phyloP scores from a whole-genome alignment of 2,329 filamentous ascomycete species.

The Colletotrichum sp. region DNA sequence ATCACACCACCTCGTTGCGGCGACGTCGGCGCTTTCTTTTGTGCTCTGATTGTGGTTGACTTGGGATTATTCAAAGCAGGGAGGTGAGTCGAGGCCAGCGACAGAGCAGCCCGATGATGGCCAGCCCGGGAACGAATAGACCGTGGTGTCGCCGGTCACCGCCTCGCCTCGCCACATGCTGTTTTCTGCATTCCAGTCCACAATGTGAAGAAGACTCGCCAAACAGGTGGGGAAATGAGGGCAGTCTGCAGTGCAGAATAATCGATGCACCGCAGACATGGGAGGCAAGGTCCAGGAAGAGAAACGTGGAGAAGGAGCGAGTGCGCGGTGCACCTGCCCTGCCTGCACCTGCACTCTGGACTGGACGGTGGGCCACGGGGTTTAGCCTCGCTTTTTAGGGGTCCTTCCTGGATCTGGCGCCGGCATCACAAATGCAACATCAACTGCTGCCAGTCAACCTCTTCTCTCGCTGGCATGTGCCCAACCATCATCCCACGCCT shows the following conservation, averaged over 20 bases:
- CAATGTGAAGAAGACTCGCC: neutral
- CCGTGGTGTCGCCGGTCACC: neutral
- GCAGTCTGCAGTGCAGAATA: neutral
- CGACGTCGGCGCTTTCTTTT: neutral
- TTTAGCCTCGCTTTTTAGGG: constrained; percentile 11
- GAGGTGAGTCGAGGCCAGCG: neutral
- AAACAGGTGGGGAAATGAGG: neutral
- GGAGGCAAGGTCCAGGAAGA: neutral
- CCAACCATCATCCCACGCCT: neutral
- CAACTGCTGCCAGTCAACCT: neutral
- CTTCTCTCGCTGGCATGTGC: neutral
- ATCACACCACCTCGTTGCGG: neutral
- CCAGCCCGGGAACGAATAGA: neutral
- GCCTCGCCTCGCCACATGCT: neutral
- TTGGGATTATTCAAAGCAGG: neutral
- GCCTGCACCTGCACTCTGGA: neutral
- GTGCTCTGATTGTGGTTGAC: neutral
- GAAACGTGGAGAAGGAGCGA: neutral
- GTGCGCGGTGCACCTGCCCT: neutral
- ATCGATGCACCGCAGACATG: neutral
- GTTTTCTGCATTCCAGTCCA: neutral
- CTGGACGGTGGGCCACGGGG: neutral
- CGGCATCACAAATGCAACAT: neutral
- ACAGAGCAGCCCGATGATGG: neutral
- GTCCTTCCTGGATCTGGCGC: neutral